phyloP scores from a whole-genome alignment of 306 rosid species.

The Gillenia trifoliata region DNA sequence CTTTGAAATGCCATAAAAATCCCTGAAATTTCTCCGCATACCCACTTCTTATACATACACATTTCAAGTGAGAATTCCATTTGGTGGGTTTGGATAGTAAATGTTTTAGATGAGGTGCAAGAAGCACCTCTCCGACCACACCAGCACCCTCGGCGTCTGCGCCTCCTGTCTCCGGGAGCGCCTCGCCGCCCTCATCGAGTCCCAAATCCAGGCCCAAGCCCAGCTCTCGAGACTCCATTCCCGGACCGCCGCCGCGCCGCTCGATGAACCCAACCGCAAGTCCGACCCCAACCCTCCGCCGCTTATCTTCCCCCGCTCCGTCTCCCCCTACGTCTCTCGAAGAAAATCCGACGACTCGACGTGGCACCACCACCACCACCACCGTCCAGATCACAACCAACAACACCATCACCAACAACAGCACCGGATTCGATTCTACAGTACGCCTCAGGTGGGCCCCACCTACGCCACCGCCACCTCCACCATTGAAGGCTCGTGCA shows the following conservation, averaged over 20 bases:
- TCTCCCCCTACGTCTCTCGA: constrained; percentile 77
- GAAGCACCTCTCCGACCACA: constrained; percentile 57
- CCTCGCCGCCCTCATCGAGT: constrained; percentile 43
- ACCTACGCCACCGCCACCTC: constrained; percentile 15
- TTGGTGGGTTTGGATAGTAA: neutral
- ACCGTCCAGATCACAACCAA: constrained; percentile 17
- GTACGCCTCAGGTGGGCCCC: constrained; percentile 86
- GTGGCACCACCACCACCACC: constrained; percentile 17
- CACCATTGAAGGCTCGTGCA: constrained; percentile 17
- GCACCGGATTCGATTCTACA: constrained; percentile 40
- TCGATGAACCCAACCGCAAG: constrained; percentile 31
- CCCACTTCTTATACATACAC: neutral
- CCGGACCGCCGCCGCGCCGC: constrained; percentile 33
- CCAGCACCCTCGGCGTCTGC: constrained; percentile 75
- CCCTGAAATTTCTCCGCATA: neutral
- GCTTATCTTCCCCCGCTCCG: constrained; percentile 73
- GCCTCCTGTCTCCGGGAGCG: constrained; percentile 88
- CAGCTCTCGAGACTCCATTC: constrained; percentile 30
- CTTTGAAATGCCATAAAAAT: neutral
- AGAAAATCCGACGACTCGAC: constrained; percentile 57
- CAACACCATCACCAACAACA: neutral
- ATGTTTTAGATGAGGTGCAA: constrained; percentile 73
- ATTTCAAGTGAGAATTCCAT: neutral
- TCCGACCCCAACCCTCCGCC: constrained; percentile 52
- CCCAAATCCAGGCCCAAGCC: constrained; percentile 51